These are phyloP conservation scores for Xylaria multiplex DNA, from an alignment of 2,329 filamentous ascomycete species.

Conservation along the genomic window DNA sequence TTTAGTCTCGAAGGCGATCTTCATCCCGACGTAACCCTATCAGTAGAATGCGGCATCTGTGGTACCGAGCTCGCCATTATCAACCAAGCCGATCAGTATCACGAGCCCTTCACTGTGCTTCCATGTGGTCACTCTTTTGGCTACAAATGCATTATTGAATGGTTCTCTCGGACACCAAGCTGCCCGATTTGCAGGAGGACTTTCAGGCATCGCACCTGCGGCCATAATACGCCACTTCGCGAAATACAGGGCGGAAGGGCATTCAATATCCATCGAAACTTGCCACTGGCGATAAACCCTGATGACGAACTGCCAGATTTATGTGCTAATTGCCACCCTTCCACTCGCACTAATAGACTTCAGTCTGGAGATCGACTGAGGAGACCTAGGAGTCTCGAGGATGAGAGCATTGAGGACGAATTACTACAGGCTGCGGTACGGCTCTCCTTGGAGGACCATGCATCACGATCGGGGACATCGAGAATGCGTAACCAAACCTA, in stretches of 20 bases:
- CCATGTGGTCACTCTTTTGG: conserved; percentile 35
- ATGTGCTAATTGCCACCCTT: neutral
- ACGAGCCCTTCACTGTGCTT: conserved; percentile 22
- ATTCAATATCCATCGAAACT: neutral
- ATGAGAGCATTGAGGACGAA: no score
- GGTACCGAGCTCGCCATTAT: conserved; percentile 17
- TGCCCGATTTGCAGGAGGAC: conserved; percentile 27
- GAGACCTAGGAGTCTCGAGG: no score
- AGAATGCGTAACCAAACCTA: no score
- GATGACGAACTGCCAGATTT: neutral
- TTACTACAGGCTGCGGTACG: no score
- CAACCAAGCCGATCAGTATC: neutral
- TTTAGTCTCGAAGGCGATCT: conserved; percentile 12
- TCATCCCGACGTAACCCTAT: neutral
- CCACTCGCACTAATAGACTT: no score
- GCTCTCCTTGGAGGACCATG: no score
- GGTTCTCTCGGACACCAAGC: neutral
- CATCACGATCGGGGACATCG: no score
- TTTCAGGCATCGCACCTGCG: neutral
- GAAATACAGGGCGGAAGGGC: neutral
- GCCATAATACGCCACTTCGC: neutral
- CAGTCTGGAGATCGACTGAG: no score
- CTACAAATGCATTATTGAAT: neutral
- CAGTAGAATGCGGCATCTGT: conserved; percentile 29
- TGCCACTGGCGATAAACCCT: neutral